Evolutionary conservation across 2,329 filamentous ascomycete species (phyloP).

Genomic region (Phoma herbarum): DNA sequence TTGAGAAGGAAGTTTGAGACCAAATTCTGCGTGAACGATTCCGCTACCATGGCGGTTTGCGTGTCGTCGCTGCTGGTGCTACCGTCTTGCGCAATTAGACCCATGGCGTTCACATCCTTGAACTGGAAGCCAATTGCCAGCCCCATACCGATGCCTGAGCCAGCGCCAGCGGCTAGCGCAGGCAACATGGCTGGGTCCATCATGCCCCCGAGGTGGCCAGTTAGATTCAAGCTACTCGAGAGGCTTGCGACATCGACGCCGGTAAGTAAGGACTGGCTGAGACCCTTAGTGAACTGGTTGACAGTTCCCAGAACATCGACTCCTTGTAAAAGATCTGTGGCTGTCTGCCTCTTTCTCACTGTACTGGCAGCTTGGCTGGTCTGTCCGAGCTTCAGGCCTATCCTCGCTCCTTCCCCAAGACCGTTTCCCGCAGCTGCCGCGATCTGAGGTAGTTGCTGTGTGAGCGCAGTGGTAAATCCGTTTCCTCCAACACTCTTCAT

Average conservation of each 20-base stretch:
- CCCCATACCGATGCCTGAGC: constrained; percentile 41
- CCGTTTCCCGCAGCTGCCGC: constrained; percentile 40
- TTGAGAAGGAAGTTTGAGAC: constrained; percentile 37
- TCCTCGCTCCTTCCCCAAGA: constrained; percentile 39
- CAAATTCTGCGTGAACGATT: constrained; percentile 35
- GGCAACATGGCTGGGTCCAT: constrained; percentile 28
- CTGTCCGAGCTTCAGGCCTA: constrained; percentile 31
- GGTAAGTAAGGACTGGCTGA: constrained; percentile 38
- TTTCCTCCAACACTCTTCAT: constrained; percentile 24
- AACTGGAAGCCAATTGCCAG: constrained; percentile 34
- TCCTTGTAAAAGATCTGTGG: constrained; percentile 11
- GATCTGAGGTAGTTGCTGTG: constrained; percentile 35
- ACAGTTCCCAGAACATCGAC: constrained; percentile 32
- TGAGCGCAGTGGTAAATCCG: constrained; percentile 16
- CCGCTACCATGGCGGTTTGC: constrained; percentile 28
- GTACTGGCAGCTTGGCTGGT: background rate
- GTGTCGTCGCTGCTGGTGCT: constrained; percentile 22
- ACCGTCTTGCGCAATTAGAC: constrained; percentile 9
- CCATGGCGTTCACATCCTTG: constrained; percentile 17
- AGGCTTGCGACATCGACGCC: constrained; percentile 31
- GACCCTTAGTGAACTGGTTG: constrained; percentile 33
- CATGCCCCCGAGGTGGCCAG: constrained; percentile 3
- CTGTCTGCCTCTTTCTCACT: constrained; percentile 23
- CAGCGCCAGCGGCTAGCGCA: constrained; percentile 39
- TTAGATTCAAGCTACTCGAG: constrained; percentile 3